These are phyloP conservation scores for Solanum chacoense DNA, from an alignment of 305 asterid species.

Conservation along the genomic window DNA sequence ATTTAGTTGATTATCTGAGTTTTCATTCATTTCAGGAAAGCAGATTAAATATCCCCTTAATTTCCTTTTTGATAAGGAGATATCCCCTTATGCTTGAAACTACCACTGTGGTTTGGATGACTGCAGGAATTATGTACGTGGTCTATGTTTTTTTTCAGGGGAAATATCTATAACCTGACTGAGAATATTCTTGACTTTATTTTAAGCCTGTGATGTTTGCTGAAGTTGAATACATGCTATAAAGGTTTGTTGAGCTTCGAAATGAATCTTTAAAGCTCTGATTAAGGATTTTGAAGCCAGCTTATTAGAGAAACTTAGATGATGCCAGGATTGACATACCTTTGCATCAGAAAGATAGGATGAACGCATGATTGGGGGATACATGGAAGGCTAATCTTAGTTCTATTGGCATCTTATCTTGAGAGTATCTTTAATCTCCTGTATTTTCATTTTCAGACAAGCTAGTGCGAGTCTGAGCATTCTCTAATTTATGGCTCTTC, in stretches of 20 bases:
- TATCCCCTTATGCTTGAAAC: background rate
- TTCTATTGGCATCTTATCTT: background rate
- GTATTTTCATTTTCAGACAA: background rate
- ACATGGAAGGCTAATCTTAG: background rate
- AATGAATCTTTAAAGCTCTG: background rate
- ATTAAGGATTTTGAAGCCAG: background rate
- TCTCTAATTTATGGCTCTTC: background rate
- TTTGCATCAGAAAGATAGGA: background rate
- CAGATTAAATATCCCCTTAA: background rate
- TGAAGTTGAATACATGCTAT: background rate
- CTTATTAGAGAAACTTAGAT: background rate
- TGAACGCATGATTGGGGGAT: background rate
- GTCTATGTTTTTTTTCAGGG: background rate
- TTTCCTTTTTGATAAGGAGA: background rate
- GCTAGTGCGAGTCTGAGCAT: background rate
- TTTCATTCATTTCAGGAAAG: background rate
- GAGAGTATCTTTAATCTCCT: background rate
- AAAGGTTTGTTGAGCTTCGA: background rate
- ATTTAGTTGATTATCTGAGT: background rate
- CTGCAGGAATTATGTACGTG: background rate
- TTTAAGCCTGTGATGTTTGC: background rate
- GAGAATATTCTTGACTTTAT: background rate
- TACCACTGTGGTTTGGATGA: background rate
- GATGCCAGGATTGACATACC: background rate
- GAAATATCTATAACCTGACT: background rate